Evolutionary conservation across 2,329 filamentous ascomycete species (phyloP).

Genomic region (Thermothelomyces thermophilus): DNA sequence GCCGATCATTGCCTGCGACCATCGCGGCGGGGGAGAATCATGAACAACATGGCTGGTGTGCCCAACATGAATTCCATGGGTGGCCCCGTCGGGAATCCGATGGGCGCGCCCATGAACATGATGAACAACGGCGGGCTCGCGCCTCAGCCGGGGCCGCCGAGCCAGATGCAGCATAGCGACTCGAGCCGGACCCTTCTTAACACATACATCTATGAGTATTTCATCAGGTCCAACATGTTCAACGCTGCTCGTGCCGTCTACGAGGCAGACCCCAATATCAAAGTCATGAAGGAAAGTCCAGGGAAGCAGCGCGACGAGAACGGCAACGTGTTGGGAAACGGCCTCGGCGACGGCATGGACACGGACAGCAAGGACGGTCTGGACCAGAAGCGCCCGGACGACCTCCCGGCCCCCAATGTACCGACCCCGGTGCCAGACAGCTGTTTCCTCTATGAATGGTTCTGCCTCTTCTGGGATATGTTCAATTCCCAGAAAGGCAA

Average conservation of each 20-base stretch:
- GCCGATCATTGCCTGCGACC: slow-evolving; percentile 37
- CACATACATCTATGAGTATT: slow-evolving; percentile 88
- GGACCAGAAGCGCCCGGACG: slow-evolving; percentile 66
- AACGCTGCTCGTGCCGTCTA: slow-evolving; percentile 74
- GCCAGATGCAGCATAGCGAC: slow-evolving; percentile 39
- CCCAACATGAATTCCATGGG: slow-evolving; percentile 64
- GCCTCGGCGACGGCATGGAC: slow-evolving; percentile 69
- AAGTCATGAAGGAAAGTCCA: slow-evolving; percentile 62
- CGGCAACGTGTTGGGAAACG: slow-evolving; percentile 60
- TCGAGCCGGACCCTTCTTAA: slow-evolving; percentile 58
- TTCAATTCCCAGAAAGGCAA: slow-evolving; percentile 74
- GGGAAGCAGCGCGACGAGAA: slow-evolving; percentile 61
- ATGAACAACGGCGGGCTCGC: slow-evolving; percentile 52
- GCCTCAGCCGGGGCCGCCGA: slow-evolving; percentile 24
- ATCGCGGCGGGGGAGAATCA: slow-evolving; percentile 29
- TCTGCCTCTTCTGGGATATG: slow-evolving; percentile 95
- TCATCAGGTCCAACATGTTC: slow-evolving; percentile 76
- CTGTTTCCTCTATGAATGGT: slow-evolving; percentile 96
- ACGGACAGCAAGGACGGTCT: slow-evolving; percentile 75
- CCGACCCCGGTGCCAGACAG: slow-evolving; percentile 61
- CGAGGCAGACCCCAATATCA: slow-evolving; percentile 59
- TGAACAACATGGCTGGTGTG: slow-evolving; percentile 60
- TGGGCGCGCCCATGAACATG: slow-evolving; percentile 53
- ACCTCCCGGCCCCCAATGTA: slow-evolving; percentile 69
- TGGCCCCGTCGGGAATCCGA: slow-evolving; percentile 46